These are phyloP conservation scores for Aleurites moluccanus DNA, from an alignment of 441 rosid genomes.

Conservation along the genomic window DNA sequence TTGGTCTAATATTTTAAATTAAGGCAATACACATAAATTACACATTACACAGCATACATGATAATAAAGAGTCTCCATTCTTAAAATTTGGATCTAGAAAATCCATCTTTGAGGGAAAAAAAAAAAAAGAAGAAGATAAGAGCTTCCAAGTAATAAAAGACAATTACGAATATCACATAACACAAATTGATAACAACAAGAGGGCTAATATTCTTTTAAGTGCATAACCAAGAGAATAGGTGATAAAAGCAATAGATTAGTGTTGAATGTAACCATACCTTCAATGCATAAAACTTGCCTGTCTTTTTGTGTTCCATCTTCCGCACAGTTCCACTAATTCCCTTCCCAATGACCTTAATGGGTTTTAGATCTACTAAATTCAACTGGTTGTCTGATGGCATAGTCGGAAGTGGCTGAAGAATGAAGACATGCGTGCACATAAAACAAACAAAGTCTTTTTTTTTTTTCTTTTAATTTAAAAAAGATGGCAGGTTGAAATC, in stretches of 20 bases:
- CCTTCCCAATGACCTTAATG: conserved; percentile 87
- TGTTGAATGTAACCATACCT: conserved; percentile 46
- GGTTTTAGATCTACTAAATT: conserved; percentile 74
- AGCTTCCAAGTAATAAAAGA: background rate
- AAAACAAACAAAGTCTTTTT: no score
- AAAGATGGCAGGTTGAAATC: no score
- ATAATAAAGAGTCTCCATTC: conserved; percentile 1
- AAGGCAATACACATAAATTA: background rate
- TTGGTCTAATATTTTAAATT: background rate
- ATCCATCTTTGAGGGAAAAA: background rate
- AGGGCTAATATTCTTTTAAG: background rate
- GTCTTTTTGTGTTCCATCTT: conserved; percentile 98
- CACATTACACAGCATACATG: background rate
- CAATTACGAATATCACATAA: background rate
- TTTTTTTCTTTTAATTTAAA: no score
- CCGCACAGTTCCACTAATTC: conserved; percentile 88
- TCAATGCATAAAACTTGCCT: conserved; percentile 84
- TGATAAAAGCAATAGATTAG: background rate
- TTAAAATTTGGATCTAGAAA: background rate
- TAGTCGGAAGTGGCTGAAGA: conserved; percentile 78
- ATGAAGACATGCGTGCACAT: conserved; percentile 1
- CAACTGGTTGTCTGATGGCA: conserved; percentile 81
- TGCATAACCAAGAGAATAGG: background rate
- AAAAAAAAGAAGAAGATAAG: background rate
- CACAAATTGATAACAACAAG: background rate